These are phyloP conservation scores for Mycena chlorophos DNA, from an alignment of 768 basidiomycete species.

Conservation along the genomic window DNA sequence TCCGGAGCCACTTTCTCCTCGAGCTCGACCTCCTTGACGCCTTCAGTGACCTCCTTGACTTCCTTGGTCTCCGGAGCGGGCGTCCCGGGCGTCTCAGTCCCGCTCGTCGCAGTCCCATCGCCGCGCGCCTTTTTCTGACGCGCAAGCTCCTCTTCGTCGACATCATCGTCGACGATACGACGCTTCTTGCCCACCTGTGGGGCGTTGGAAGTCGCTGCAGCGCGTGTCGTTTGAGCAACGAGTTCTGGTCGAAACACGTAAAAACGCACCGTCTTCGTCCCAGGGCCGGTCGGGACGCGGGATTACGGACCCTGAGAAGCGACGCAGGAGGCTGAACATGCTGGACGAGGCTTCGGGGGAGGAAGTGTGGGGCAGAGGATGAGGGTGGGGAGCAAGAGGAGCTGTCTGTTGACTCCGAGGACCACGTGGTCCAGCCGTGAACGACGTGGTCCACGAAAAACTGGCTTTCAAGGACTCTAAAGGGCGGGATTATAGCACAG, in stretches of 20 bases:
- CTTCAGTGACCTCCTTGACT: constrained; percentile 71
- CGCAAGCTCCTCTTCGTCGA: constrained; percentile 40
- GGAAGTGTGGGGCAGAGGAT: neutral
- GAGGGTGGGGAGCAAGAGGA: neutral
- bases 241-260: constrained; percentile 19
- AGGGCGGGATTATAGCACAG: no score
- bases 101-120: constrained; percentile 39
- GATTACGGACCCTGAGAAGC: constrained; percentile 68
- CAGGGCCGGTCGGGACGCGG: constrained; percentile 74
- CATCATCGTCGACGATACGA: constrained; percentile 52
- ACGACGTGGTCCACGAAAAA: no score
- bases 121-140: constrained; percentile 48
- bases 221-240: constrained; percentile 15
- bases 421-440: no score
- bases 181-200: constrained; percentile 70
- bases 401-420: neutral
- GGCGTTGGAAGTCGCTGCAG: constrained; percentile 70
- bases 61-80: constrained; percentile 36
- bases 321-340: constrained; percentile 73
- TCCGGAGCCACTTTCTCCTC: constrained; percentile 44
- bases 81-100: constrained; percentile 25
- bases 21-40: constrained; percentile 68
- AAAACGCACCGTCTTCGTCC: constrained; percentile 66
- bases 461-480: no score
- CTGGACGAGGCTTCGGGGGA: neutral